Conservation (phyloP, 352 stramenopile genomes). For the Phytophthora sp. region DNA sequence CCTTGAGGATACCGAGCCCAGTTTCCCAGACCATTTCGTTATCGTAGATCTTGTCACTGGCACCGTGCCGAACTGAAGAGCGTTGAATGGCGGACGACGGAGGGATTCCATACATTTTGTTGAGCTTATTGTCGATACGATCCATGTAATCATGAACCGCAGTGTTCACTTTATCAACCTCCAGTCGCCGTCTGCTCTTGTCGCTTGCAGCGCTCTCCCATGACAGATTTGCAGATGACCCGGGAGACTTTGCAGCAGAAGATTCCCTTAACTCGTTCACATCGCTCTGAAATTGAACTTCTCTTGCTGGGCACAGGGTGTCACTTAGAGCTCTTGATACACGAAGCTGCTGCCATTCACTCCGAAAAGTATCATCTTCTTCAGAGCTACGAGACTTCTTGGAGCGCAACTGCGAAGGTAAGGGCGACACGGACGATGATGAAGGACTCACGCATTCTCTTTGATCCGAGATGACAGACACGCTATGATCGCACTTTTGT, state of each 20-base stretch:
- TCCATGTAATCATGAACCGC: constrained; percentile 85
- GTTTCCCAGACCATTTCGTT: constrained; percentile 6
- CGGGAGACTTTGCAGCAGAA: neutral
- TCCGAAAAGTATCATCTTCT: constrained; percentile 31
- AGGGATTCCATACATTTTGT: constrained; percentile 81
- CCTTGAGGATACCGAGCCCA: constrained; percentile 11
- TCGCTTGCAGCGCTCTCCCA: constrained; percentile 7
- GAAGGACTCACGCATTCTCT: constrained; percentile 12
- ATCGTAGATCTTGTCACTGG: neutral
- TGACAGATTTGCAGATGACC: constrained; percentile 7
- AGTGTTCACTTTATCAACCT: constrained; percentile 77
- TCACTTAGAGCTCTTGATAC: constrained; percentile 42
- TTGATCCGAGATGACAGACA: neutral
- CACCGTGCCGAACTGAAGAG: neutral
- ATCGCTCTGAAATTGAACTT: constrained; percentile 7
- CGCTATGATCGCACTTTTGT: constrained; percentile 17
- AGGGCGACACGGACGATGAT: constrained; percentile 15
- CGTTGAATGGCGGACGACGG: constrained; percentile 43
- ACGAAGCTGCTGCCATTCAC: constrained; percentile 47
- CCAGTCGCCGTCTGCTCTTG: constrained; percentile 40
- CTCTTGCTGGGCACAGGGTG: neutral
- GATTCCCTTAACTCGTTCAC: neutral
- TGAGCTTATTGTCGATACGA: constrained; percentile 80
- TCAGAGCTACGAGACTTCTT: constrained; percentile 14
- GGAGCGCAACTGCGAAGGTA: neutral